Conservation (phyloP, 164 flowering plant species). For the Vitis rotundifolia region DNA sequence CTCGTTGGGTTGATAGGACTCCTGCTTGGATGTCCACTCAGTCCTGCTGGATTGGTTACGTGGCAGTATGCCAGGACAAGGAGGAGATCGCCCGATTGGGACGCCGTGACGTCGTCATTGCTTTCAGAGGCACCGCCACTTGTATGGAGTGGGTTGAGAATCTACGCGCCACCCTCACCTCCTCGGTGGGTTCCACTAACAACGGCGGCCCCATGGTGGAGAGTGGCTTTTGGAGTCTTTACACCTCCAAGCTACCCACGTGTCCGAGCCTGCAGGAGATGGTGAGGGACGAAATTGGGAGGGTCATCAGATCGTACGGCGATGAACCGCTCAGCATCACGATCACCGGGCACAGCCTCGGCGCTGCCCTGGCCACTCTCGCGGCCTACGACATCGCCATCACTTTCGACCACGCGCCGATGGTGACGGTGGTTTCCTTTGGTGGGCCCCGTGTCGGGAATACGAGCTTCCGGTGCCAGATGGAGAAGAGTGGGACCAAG, state of each 20-base stretch:
- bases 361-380: slow-evolving; percentile 55
- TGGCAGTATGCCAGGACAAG: slow-evolving; percentile 33
- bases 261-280: slow-evolving; percentile 34
- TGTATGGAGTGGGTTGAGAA: slow-evolving; percentile 40
- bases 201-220: slow-evolving; percentile 34
- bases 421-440: slow-evolving; percentile 56
- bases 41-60: slow-evolving; percentile 41
- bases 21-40: slow-evolving; percentile 30
- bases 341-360: slow-evolving; percentile 60
- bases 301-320: slow-evolving; percentile 27
- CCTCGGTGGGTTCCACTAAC: not conserved
- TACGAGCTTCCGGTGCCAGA: slow-evolving; percentile 31
- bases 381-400: slow-evolving; percentile 46
- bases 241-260: slow-evolving; percentile 24
- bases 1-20: slow-evolving; percentile 24
- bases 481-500: slow-evolving; percentile 41
- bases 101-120: slow-evolving; percentile 39
- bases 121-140: slow-evolving; percentile 37
- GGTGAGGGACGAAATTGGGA: slow-evolving; percentile 27
- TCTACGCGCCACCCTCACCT: slow-evolving; percentile 32
- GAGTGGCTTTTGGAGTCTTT: slow-evolving; percentile 43
- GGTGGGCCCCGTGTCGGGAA: slow-evolving; percentile 67
- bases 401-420: slow-evolving; percentile 25
- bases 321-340: slow-evolving; percentile 45
- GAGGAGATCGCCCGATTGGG: slow-evolving; percentile 32